Base-by-base conservation (phyloP, 495 filamentous ascomycete genomes). In the Lasiosphaeria miniovina region DNA sequence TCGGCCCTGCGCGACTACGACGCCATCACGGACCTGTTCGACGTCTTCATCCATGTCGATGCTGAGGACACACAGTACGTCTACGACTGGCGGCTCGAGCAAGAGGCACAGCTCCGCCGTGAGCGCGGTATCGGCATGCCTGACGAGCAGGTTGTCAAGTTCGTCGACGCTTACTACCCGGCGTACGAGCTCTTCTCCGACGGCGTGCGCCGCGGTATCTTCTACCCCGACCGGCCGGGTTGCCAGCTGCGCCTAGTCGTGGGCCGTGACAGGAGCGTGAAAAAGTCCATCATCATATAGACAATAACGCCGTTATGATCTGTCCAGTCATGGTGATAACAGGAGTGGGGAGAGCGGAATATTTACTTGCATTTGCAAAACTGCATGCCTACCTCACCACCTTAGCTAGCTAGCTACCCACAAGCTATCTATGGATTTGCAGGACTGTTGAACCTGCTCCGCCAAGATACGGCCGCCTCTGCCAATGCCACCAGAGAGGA, bases 31-130 rank as follows among this genome's bases (percentile, higher is more conserved):
- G 75, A 89, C 77, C 83, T 67, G 58, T 82, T 96, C 41, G 84
- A 94, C 71, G 89, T 90, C 11, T 84, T 97, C 68, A 84, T 97
- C 49, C 93, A 96, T 71, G 86, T 97, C 60, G 93, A 98, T 68
- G 89, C 93, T 10, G 81, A 89, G 68, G 76, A 95, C 58, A 80
- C 79, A 14, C 77, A 79, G 57, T 95, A 80, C 65, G 93, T 96
- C 43, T 98, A 96, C 68, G 85, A 84, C 60, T 97, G 93, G 93
- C 86, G 93, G 15, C 73, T 85, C 57, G 78, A 98, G 70, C 91
- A 95, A 70, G 93, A 98, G 72, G 79, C 77, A 32, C 79, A 77
- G 54, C 76, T 97, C 63, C 79, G 89, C 15, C 75, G 48, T 4
- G 65, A 71, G 49, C 90, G 71, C 3, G 71, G 71, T 6, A 77